Evolutionary conservation across 148 eudicot genomes (phyloP).

Genomic region (Fallopia convolvulus): DNA sequence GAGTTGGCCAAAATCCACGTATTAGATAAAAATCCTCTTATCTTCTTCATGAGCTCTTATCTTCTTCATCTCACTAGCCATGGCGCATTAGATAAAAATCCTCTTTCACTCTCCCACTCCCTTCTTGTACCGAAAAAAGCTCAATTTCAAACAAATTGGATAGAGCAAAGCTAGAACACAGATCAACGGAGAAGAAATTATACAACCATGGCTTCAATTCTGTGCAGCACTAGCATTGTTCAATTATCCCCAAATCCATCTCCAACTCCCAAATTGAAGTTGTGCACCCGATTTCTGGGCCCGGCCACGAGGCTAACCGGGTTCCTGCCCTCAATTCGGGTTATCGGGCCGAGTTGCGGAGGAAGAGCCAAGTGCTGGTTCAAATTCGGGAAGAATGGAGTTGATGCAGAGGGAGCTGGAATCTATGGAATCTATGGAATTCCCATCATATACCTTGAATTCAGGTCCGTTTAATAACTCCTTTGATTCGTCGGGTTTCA

Average conservation of each 20-base stretch:
- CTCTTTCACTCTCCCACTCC: background rate
- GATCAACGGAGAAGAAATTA: no score
- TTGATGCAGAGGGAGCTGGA: conserved; percentile 84
- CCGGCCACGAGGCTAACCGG: conserved; percentile 17
- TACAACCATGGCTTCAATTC: conserved; percentile 9
- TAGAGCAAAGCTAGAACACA: no score
- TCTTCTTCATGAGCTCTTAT: background rate
- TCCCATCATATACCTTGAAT: conserved; percentile 44
- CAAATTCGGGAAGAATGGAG: conserved; percentile 73
- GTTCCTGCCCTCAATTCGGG: conserved; percentile 15
- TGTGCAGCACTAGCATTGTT: conserved; percentile 4
- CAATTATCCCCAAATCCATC: background rate
- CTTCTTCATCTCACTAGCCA: background rate
- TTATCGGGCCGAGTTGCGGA: conserved; percentile 30
- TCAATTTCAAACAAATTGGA: no score
- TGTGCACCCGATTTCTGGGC: conserved; percentile 35
- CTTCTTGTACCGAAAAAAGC: no score
- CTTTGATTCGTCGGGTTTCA: conserved; percentile 41
- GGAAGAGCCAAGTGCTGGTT: conserved; percentile 71
- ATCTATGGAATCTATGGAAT: conserved; percentile 85
- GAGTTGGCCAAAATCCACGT: no score
- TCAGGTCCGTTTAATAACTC: conserved; percentile 56
- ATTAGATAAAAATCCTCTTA: no score
- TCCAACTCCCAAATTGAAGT: background rate
- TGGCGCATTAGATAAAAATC: background rate